A percentile compares a stretch with the other conserved stretches of the same genome.
Evolutionary conservation across 2,329 filamentous ascomycete genomes (phyloP).

Genomic region (Cylindrodendrum hubeiense): DNA sequence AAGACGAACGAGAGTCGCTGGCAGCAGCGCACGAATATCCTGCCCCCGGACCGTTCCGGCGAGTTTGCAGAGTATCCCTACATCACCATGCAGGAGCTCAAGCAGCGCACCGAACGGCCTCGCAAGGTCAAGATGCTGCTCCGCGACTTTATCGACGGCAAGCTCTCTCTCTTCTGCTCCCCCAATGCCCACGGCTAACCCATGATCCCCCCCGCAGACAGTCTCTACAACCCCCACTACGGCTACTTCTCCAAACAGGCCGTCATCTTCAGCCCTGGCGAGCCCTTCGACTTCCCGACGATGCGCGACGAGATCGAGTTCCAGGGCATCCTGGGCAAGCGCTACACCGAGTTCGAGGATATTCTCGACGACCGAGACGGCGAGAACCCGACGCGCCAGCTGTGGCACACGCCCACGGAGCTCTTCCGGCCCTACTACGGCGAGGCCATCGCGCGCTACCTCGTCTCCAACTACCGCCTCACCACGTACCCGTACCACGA

Average conservation of each 20-base stretch:
- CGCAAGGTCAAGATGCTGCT: conserved; percentile 95
- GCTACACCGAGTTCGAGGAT: conserved; percentile 94
- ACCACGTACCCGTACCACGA: conserved; percentile 96
- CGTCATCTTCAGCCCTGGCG: conserved; percentile 93
- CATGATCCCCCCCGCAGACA: conserved; percentile 68
- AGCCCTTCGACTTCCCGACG: conserved; percentile 87
- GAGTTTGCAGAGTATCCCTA: conserved; percentile 87
- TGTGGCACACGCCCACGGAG: conserved; percentile 99
- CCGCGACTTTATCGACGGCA: conserved; percentile 96
- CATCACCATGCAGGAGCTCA: conserved; percentile 85
- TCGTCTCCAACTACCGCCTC: conserved; percentile 96
- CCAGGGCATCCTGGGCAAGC: conserved; percentile 78
- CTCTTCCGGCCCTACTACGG: conserved; percentile 97
- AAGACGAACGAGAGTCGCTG: conserved; percentile 77
- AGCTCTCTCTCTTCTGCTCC: conserved; percentile 13
- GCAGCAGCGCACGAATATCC: conserved; percentile 84
- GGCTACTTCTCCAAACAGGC: conserved; percentile 97
- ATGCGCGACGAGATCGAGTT: conserved; percentile 91
- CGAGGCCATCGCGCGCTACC: conserved; percentile 95
- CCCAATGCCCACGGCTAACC: conserved; percentile 35
- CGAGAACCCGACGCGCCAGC: conserved; percentile 81
- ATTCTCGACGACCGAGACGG: conserved; percentile 77
- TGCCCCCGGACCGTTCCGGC: conserved; percentile 80
- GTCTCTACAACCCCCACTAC: conserved; percentile 93
- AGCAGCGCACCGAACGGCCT: conserved; percentile 79